These are phyloP conservation scores for Pseudogymnoascus sp. DNA, from an alignment of 2,329 filamentous ascomycete species.

Conservation along the genomic window DNA sequence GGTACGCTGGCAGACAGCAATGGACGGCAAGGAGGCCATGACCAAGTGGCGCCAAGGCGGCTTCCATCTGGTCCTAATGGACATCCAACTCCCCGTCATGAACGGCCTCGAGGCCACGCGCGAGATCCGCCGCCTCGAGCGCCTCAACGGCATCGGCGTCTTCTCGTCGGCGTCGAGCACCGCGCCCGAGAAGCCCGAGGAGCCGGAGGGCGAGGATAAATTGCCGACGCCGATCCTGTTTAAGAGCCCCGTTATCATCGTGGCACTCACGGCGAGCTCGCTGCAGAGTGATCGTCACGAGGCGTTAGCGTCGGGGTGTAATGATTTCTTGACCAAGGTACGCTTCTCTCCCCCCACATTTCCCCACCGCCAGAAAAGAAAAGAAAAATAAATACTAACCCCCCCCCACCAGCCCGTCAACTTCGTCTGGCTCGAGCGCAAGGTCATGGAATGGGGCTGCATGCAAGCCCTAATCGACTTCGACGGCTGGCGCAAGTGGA, in stretches of 20 bases:
- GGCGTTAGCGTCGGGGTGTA: conserved; percentile 89
- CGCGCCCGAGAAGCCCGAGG: conserved; percentile 34
- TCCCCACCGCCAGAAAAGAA: background rate
- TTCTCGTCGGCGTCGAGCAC: conserved; percentile 63
- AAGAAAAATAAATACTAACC: conserved; percentile 12
- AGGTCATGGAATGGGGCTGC: conserved; percentile 98
- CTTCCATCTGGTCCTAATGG: conserved; percentile 95
- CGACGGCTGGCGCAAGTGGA: conserved; percentile 97
- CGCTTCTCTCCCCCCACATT: conserved; percentile 20
- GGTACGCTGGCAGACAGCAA: conserved; percentile 93
- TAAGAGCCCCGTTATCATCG: conserved; percentile 96
- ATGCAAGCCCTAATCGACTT: conserved; percentile 99
- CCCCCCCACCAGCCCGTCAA: conserved; percentile 67
- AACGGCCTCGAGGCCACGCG: conserved; percentile 89
- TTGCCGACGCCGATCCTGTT: conserved; percentile 65
- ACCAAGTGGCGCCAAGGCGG: conserved; percentile 87
- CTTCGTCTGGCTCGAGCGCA: conserved; percentile 93
- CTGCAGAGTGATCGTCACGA: conserved; percentile 93
- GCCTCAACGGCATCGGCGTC: conserved; percentile 86
- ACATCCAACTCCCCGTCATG: conserved; percentile 96
- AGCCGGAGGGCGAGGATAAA: conserved; percentile 58
- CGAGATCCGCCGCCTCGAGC: conserved; percentile 83
- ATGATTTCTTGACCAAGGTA: conserved; percentile 97
- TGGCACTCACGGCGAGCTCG: conserved; percentile 88
- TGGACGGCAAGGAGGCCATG: conserved; percentile 89